A percentile compares a stretch with the other conserved stretches of the same genome.
Evolutionary conservation across 305 asterid genomes (phyloP).

Genomic region (Withania somnifera): DNA sequence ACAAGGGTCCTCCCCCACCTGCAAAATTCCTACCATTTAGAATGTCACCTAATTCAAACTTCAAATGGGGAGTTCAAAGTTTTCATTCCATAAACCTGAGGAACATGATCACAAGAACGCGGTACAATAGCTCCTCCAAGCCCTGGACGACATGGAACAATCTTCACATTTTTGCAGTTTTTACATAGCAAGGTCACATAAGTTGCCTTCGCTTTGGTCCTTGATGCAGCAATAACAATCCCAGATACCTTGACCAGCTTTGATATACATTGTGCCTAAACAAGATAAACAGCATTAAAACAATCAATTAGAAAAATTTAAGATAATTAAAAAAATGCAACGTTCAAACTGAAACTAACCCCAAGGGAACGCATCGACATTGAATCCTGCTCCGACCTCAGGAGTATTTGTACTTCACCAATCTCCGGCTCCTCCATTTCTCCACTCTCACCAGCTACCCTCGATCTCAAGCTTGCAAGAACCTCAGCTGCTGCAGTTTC

Average conservation of each 20-base stretch:
- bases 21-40: slow-evolving; percentile 5
- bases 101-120: slow-evolving; percentile 76
- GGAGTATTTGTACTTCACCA: slow-evolving; percentile 86
- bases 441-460: slow-evolving; percentile 71
- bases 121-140: slow-evolving; percentile 98
- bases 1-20: slow-evolving; percentile 87
- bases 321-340: background rate
- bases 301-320: background rate
- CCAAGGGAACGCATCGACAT: slow-evolving; percentile 76
- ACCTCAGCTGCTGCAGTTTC: slow-evolving; percentile 95
- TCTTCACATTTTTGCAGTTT: slow-evolving; percentile 82
- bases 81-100: slow-evolving; percentile 46
- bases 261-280: slow-evolving; percentile 84
- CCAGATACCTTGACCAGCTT: slow-evolving; percentile 91
- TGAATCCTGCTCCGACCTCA: slow-evolving; percentile 86
- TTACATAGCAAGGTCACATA: slow-evolving; percentile 84
- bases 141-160: slow-evolving; percentile 94
- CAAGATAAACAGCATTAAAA: background rate
- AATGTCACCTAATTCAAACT: background rate
- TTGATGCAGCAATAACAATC: slow-evolving; percentile 93
- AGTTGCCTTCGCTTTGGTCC: slow-evolving; percentile 97
- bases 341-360: slow-evolving; percentile 41
- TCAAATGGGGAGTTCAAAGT: background rate
- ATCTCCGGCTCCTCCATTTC: slow-evolving; percentile 84
- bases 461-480: slow-evolving; percentile 67